phyloP scores from a whole-genome alignment of 768 basidiomycete genomes.

The Xanthoconium stramineum region DNA sequence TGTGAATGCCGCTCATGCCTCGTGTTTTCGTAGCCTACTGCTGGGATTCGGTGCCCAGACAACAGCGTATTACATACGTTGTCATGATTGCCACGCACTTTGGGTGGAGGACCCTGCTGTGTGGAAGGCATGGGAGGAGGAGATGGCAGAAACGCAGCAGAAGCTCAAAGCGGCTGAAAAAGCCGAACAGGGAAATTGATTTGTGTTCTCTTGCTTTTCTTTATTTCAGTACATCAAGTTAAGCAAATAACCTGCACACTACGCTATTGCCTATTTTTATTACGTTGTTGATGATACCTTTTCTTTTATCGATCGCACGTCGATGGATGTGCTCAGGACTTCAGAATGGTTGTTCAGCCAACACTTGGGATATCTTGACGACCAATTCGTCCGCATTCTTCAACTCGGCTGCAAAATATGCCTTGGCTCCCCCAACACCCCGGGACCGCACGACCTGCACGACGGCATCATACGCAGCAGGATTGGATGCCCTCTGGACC shows the following conservation, averaged over 20 bases:
- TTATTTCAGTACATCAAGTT: not conserved
- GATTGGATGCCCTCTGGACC: conserved; percentile 32
- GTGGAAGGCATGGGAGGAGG: conserved; percentile 44
- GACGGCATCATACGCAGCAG: conserved; percentile 41
- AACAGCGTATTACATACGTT: conserved; percentile 48
- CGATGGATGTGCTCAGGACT: not conserved
- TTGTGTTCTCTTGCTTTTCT: not conserved
- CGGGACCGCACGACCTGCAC: conserved; percentile 37
- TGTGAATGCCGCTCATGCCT: conserved; percentile 10
- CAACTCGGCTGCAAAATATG: conserved; percentile 54
- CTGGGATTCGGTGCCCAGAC: conserved; percentile 37
- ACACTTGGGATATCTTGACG: conserved; percentile 48
- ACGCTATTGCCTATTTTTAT: not conserved
- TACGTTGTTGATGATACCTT: not conserved
- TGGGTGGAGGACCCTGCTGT: conserved; percentile 34
- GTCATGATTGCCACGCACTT: conserved; percentile 44
- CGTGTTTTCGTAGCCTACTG: conserved; percentile 31
- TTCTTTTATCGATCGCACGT: not conserved
- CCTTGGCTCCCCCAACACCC: conserved; percentile 45
- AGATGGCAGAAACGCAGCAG: conserved; percentile 36
- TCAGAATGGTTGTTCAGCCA: conserved; percentile 58
- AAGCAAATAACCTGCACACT: too few species aligned
- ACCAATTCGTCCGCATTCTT: conserved; percentile 44
- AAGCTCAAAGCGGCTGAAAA: conserved; percentile 28
- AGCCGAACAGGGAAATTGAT: not conserved